phyloP scores from a whole-genome alignment of 176 grass and related monocot species.

The Ensete glaucum region DNA sequence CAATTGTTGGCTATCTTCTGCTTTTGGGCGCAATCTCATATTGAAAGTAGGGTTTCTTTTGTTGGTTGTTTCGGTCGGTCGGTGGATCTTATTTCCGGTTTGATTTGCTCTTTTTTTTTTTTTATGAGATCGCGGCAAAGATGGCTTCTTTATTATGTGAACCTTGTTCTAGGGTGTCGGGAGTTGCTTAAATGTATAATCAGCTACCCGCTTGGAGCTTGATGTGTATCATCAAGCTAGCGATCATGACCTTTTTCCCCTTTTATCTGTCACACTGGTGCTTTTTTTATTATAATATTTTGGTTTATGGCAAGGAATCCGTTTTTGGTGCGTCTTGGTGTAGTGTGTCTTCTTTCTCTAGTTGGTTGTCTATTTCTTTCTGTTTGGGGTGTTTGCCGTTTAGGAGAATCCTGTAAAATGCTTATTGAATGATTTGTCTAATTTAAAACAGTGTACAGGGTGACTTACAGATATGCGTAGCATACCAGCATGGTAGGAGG shows the following conservation, averaged over 20 bases:
- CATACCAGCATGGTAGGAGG: too few relatives aligned
- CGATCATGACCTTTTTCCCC: background rate
- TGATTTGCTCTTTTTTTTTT: background rate
- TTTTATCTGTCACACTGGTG: background rate
- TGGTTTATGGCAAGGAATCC: background rate
- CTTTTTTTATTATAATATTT: background rate
- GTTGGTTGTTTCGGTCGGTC: background rate
- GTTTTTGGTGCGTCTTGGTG: background rate
- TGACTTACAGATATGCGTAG: background rate
- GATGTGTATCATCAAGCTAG: background rate
- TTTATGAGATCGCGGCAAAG: background rate
- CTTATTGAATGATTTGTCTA: too few relatives aligned
- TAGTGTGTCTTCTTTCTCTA: background rate
- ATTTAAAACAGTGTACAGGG: too few relatives aligned
- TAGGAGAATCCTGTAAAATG: background rate
- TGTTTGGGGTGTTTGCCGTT: background rate
- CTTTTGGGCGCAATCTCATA: background rate
- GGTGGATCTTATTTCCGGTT: background rate
- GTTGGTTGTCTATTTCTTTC: background rate
- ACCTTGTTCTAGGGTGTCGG: background rate
- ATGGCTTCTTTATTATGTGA: background rate
- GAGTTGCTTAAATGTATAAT: background rate
- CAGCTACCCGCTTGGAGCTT: background rate
- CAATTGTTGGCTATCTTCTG: too few relatives aligned
- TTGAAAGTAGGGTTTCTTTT: background rate